Evolutionary conservation across 176 grass and related monocot genomes (phyloP), one percentile per base, ranked within the genome.

Genomic region (Oryza punctata): DNA sequence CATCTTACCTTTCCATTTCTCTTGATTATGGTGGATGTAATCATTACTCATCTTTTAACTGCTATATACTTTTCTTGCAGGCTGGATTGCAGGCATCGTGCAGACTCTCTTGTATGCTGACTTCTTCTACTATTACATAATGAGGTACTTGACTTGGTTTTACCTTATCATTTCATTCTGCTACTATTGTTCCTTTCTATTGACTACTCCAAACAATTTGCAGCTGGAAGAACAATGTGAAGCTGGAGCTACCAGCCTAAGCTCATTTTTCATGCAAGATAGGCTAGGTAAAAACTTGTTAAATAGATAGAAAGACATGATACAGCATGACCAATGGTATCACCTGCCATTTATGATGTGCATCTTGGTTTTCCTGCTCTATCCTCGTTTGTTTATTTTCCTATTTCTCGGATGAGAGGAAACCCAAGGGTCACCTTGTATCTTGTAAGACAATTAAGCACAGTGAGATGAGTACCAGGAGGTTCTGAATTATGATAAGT

Each of bases 61-160:
- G 9, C 33, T 7, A 40, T 7, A 30, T 69, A 19, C 73, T 65
- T 15, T 61, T 40, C 43, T 84, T 27, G 49, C 82, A 99, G 96
- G 89, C 81, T 99, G 96, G 96, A 65, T 96, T 81, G 85, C 91
- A 0, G 96, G 96, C 78, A 61, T 96, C 6, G 74, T 92, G 26
- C 96, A 99, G 76, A 99, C 93, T 78, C 73, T 96, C 30, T 64
- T 99, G 46, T 99, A 99, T 84, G 96, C 87, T 52, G 96, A 99
- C 81, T 99, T 99, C 65, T 94, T 99, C 77, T 99, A 92, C 75
- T 99, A 99, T 74, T 99, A 99, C 83, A 88, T 99, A 82, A 87
- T 90, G 41, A 99, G 96, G 96, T 99, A 91, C 65, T 23, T 46
- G 41, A 14, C 32, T 81, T 75, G 3, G 24, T 44, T 81, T 41